Evolutionary conservation across 495 filamentous ascomycete genomes (phyloP), one percentile per base, ranked within the genome.

Genomic region (Penicillium angulare): DNA sequence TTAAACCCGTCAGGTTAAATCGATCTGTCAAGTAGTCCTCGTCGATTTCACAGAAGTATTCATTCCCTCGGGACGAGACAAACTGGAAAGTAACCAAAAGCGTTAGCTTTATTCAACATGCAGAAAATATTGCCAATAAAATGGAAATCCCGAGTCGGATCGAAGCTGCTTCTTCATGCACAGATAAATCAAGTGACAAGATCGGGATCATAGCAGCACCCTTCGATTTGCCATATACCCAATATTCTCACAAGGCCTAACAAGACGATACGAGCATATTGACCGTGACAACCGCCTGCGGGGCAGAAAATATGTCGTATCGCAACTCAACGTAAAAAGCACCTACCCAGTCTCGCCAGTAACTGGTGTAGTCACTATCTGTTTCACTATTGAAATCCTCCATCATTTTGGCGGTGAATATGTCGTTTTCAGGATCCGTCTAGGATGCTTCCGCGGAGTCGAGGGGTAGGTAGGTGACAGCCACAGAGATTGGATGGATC

Each of bases 31-130:
- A 78, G 66, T 99, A 99, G 53, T 99, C 93, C 67, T 99, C 93
- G 67, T 99, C 93, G 52, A 99, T 97, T 61, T 99, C 93, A 79
- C 93, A 99, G 57, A 97, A 99, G 71, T 99, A 99, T 66, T 99
- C 93, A 73, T 99, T 97, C 52, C 93, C 93, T 16, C 93, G 84
- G 4, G 91, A 96, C 1, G 91, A 95, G 52, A 97, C 96, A 75
- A 99, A 99, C 93, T 96, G 65, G 23, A 27, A 64, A 45, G 23
- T 7, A 21, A 29, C n/a, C n/a, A 26, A 26, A 10, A 5, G 0
- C 5, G 51, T 66, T 56, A 69, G 55, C 49, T 2, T 2, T 15
- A 7, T 49, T 49, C 49, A 34, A 23, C 20, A n/a, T 21, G 24
- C 7, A 39, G 8, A 10, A 22, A 41, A 13, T 12, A 24, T 23